phyloP scores from a whole-genome alignment of 495 filamentous ascomycete genomes.

The Trichocladium uniseriatum region DNA sequence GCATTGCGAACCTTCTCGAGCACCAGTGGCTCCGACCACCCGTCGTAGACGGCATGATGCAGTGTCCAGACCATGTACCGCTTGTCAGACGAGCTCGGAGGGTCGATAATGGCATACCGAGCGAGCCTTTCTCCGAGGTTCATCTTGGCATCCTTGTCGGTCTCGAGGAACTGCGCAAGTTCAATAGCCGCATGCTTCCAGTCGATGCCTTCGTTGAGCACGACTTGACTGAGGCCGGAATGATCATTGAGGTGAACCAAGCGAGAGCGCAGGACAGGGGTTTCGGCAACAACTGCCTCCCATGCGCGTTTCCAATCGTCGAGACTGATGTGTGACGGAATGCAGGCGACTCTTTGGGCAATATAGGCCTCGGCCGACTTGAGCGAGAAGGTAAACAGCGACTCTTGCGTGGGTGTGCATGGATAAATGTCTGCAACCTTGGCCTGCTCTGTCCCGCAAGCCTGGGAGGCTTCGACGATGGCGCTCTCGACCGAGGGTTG shows the following conservation, averaged over 20 bases:
- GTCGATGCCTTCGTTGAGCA: constrained; percentile 25
- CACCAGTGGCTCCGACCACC: constrained; percentile 45
- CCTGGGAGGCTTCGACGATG: constrained; percentile 31
- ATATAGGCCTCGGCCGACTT: constrained; percentile 46
- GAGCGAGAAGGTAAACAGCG: constrained; percentile 41
- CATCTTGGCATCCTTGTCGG: constrained; percentile 18
- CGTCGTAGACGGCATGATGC: constrained; percentile 58
- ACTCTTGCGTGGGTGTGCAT: constrained; percentile 57
- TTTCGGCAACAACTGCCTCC: constrained; percentile 37
- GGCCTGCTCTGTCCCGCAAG: constrained; percentile 35
- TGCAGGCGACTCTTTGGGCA: constrained; percentile 38
- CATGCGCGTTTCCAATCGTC: constrained; percentile 45
- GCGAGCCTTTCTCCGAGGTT: constrained; percentile 14
- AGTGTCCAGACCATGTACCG: constrained; percentile 33
- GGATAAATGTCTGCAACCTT: constrained; percentile 51
- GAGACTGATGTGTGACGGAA: constrained; percentile 37
- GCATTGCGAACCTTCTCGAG: constrained; percentile 9
- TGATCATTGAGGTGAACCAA: constrained; percentile 43
- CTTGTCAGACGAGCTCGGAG: not conserved
- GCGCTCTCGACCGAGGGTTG: not conserved
- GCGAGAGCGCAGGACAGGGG: constrained; percentile 48
- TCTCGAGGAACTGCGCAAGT: constrained; percentile 38
- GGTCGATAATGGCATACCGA: constrained; percentile 18
- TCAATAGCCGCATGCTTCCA: constrained; percentile 34
- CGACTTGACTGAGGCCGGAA: constrained; percentile 43